These are phyloP conservation scores for Ganoderma lingzhi DNA, from an alignment of 1,284 basidiomycete species.

Conservation along the genomic window DNA sequence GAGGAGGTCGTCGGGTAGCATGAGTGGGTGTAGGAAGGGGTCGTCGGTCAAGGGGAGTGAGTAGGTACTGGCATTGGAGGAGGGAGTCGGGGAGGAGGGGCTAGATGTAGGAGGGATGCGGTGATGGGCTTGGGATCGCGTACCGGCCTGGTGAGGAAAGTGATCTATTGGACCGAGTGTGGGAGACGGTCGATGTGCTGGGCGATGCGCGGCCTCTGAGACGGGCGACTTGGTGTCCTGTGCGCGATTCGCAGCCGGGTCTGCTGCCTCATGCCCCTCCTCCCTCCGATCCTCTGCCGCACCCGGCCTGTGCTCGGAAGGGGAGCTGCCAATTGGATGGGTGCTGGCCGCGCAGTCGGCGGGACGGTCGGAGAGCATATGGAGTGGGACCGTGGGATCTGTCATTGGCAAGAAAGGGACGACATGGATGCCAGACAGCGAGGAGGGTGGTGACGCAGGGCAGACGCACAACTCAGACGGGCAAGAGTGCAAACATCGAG, in stretches of 20 bases:
- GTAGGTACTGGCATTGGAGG: slow-evolving; percentile 4
- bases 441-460: background rate
- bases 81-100: slow-evolving; percentile 16
- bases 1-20: slow-evolving; percentile 28
- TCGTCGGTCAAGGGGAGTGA: slow-evolving; percentile 3
- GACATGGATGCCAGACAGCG: slow-evolving; percentile 11
- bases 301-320: slow-evolving; percentile 19
- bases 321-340: slow-evolving; percentile 15
- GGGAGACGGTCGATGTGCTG: slow-evolving; percentile 32
- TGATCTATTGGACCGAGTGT: slow-evolving; percentile 21
- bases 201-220: slow-evolving; percentile 22
- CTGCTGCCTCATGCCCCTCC: slow-evolving; percentile 30
- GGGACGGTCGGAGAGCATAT: background rate
- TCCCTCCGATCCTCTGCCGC: slow-evolving; percentile 28
- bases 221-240: slow-evolving; percentile 5
- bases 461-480: background rate
- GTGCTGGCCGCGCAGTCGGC: slow-evolving; percentile 5
- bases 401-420: slow-evolving; percentile 9
- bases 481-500: background rate
- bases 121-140: slow-evolving; percentile 24
- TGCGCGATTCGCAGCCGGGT: slow-evolving; percentile 28
- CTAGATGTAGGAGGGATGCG: slow-evolving; percentile 22
- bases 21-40: slow-evolving; percentile 10
- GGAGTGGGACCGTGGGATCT: slow-evolving; percentile 9
- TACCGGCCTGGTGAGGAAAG: background rate